Base-by-base conservation (phyloP, 495 filamentous ascomycete species). In the Parathielavia appendiculata region DNA sequence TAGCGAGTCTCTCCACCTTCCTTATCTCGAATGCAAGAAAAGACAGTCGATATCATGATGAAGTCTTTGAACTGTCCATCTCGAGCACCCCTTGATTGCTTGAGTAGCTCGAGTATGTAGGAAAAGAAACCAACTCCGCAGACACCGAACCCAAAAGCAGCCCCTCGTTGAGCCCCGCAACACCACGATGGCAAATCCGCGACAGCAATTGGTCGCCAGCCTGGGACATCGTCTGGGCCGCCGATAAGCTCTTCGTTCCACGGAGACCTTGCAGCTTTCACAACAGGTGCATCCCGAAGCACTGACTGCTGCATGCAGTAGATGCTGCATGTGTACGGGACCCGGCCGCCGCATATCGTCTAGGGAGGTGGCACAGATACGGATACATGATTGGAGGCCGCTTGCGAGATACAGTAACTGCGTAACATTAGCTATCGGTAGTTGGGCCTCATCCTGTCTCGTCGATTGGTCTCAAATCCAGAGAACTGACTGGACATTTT, bases 161-260 rank as follows among this genome's bases (percentile, higher is more conserved):
- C 58, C 58, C 51, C 46, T 60, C 46, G 53, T 41, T 51, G 45
- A 9, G 53, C 58, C 47, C 52, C 30, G 47, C 58, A 60, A 60
- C 58, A 61, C 59, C 59, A 61, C 59, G 59, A 49, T 56, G 59
- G 47, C 30, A 48, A 17, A 53, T 41, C 35, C 59, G 57, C 22
- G 23, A 53, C 54, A 57, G 4, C 35, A 56, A 61, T 61, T 61
- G 59, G 59, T 44, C 34, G 39, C 49, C 32, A 12, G 20, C 19
- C 16, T 20, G n/a, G 20, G 30, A 13, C 6, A 40, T 36, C 22
- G 13, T 10, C 12, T 12, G 1, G 32, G 11, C n/a, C 20, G 11
- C 2, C 17, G 3, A 40, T 19, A 26, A 5, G 32, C 5, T 13
- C 14, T 14, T 3, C 35, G n/a, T 52, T 35, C 9, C 4, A 10